These are phyloP conservation scores for Waltiozyma sp. DNA, from an alignment of 1,139 yeast species.

Conservation along the genomic window DNA sequence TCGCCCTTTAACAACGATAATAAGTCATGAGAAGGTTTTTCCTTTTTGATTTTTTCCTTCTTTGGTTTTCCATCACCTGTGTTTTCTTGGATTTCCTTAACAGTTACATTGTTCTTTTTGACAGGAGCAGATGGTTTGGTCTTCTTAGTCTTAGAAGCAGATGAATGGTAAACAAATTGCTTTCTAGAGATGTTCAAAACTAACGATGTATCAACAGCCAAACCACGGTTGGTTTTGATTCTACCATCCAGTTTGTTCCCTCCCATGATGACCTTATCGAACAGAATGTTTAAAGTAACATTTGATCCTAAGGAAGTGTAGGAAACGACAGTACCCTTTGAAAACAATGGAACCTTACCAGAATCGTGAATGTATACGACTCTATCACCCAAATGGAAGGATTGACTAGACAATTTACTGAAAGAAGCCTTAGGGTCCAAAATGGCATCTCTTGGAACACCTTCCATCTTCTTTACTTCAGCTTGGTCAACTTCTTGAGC, in stretches of 20 bases:
- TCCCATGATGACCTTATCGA: constrained; percentile 73
- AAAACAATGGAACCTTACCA: constrained; percentile 82
- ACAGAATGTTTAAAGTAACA: constrained; percentile 53
- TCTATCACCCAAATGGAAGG: constrained; percentile 80
- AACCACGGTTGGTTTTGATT: constrained; percentile 68
- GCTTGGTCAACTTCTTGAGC: constrained; percentile 31
- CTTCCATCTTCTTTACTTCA: constrained; percentile 50
- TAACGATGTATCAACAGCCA: constrained; percentile 71
- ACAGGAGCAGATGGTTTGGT: constrained; percentile 18
- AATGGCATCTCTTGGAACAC: constrained; percentile 80
- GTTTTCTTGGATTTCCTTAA: background rate
- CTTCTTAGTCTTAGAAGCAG: constrained; percentile 42
- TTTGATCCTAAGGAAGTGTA: constrained; percentile 51
- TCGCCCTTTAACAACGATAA: constrained; percentile 28
- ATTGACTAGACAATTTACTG: constrained; percentile 63
- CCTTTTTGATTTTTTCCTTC: constrained; percentile 12
- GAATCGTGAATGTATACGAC: constrained; percentile 76
- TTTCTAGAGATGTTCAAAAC: constrained; percentile 66
- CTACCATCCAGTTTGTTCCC: constrained; percentile 78
- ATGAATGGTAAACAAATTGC: constrained; percentile 69
- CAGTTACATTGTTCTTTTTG: constrained; percentile 1
- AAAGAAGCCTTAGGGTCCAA: constrained; percentile 67
- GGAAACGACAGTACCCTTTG: constrained; percentile 87
- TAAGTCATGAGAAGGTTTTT: constrained; percentile 24
- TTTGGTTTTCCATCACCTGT: constrained; percentile 7